Percentiles rank a stretch among this genome's conserved stretches.
phyloP scores from a whole-genome alignment of 768 basidiomycete genomes.

The Nidula microcarpa region DNA sequence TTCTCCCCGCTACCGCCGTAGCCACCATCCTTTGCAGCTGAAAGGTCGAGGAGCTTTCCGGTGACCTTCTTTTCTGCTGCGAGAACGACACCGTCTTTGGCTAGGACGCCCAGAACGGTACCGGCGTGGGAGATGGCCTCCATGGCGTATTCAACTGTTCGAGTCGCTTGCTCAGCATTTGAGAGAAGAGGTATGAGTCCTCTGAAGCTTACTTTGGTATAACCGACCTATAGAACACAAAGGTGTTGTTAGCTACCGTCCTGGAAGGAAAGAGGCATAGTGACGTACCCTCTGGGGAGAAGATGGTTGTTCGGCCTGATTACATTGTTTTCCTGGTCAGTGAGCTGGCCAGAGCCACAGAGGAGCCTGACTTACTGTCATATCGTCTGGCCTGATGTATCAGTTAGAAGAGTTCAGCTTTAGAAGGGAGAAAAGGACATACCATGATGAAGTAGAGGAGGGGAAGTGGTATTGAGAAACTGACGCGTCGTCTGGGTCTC shows the following conservation, averaged over 20 bases:
- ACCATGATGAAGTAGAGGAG: slow-evolving; percentile 39
- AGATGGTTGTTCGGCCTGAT: slow-evolving; percentile 93
- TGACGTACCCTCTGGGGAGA: slow-evolving; percentile 90
- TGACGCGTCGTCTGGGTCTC: slow-evolving; percentile 37
- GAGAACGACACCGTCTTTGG: slow-evolving; percentile 86
- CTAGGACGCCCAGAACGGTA: slow-evolving; percentile 89
- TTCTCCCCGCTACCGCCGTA: slow-evolving; percentile 98
- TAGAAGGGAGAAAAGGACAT: slow-evolving; percentile 12
- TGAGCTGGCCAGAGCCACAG: too few species aligned
- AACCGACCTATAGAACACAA: slow-evolving; percentile 66
- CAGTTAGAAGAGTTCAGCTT: slow-evolving; percentile 1
- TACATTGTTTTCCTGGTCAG: slow-evolving; percentile 7
- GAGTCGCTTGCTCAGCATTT: neutral
- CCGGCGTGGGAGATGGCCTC: slow-evolving; percentile 97
- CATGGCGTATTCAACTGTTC: slow-evolving; percentile 97
- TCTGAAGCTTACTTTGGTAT: slow-evolving; percentile 80
- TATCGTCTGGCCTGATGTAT: slow-evolving; percentile 79
- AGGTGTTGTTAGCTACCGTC: slow-evolving; percentile 3
- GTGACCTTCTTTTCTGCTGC: slow-evolving; percentile 98
- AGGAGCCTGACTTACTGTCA: slow-evolving; percentile 65
- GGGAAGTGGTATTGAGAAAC: slow-evolving; percentile 15
- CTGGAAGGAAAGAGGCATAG: slow-evolving; percentile 1
- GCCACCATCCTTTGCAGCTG: slow-evolving; percentile 79
- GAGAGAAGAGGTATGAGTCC: too few species aligned
- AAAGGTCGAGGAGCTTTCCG: slow-evolving; percentile 92